Percentiles rank a stretch among this genome's conserved stretches.
Evolutionary conservation across 2,329 filamentous ascomycete species (phyloP).

Genomic region (Zymoseptoria pseudotritici): DNA sequence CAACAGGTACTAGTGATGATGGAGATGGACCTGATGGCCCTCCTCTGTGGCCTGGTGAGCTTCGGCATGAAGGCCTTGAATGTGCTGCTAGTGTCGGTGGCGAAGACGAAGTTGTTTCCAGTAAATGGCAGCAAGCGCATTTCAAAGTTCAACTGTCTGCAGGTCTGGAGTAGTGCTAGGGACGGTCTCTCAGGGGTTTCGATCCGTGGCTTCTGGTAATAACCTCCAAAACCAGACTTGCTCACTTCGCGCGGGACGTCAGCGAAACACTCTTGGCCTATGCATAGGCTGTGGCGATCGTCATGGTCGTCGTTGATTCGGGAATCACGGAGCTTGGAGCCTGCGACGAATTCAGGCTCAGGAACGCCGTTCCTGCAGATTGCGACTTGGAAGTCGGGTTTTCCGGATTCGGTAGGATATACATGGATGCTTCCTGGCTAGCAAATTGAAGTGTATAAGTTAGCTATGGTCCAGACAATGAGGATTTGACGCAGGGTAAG

Average conservation of each 20-base stretch:
- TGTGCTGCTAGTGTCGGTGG: background rate
- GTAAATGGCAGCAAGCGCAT: background rate
- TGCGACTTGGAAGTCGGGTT: background rate
- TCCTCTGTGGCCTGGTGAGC: background rate
- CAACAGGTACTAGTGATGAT: background rate
- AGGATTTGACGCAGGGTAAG: too few relatives aligned
- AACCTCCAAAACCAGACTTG: too few relatives aligned
- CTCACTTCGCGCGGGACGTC: too few relatives aligned
- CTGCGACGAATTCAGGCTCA: background rate
- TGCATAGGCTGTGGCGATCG: background rate
- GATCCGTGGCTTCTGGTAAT: too few relatives aligned
- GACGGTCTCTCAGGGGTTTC: conserved; percentile 59
- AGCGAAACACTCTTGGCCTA: background rate
- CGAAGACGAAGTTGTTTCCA: background rate
- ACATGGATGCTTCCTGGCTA: conserved; percentile 10
- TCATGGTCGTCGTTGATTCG: background rate
- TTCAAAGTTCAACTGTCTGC: conserved; percentile 59
- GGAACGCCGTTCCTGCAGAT: background rate
- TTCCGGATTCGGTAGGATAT: background rate
- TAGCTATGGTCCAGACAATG: too few relatives aligned
- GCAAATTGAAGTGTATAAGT: conserved; percentile 13
- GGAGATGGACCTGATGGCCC: background rate
- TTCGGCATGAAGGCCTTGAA: background rate
- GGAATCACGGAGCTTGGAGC: background rate
- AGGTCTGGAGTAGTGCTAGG: conserved; percentile 98